Evolutionary conservation across 2,329 filamentous ascomycete genomes (phyloP), one percentile per base, ranked within the genome.

Genomic region (Cladosporium sp.): DNA sequence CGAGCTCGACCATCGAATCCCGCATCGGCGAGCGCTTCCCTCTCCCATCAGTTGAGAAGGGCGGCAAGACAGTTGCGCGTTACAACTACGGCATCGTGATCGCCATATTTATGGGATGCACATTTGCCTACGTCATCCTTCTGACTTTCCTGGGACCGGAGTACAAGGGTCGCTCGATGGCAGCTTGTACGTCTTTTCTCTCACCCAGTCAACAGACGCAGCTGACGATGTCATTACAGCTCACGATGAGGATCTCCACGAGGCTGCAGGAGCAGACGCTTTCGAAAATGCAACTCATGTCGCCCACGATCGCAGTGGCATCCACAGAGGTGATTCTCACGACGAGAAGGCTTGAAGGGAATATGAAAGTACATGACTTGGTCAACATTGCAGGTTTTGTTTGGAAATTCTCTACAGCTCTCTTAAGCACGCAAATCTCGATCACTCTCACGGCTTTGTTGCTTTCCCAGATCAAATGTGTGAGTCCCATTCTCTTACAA

Each of bases 91-190:
- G 70, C 11, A 78, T 69, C 38, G 75, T 76, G 17, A 93, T 96
- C 34, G 51, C 51, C 49, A 70, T 71, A 69, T 96, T 96, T 75
- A 92, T 96, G 88, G 92, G 82, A 1, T 91, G 88, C 65, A 90
- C 95, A 1, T 96, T 79, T 66, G 82, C 75, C 1, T 87, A 86
- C 69, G 76, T 81, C 5, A 84, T 87, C 60, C 8, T 86, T 2
- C 69, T 90, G 57, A 87, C 86, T 0, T 72, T 89, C 9, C 43
- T 89, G 3, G 88, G 88, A 5, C 80, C 80, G 0, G 80, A 82
- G 69, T 70, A 77, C 72, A 71, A 77, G 61, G 69, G 69, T 19
- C 61, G 72, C 1, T 61, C 64, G 5, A 72, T 75, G 69, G 63
- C 61, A 3, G 56, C 34, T 47, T 49, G 56, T 59, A 43, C 37